phyloP scores from a whole-genome alignment of 2,329 filamentous ascomycete genomes.

The Talaromyces sp. region DNA sequence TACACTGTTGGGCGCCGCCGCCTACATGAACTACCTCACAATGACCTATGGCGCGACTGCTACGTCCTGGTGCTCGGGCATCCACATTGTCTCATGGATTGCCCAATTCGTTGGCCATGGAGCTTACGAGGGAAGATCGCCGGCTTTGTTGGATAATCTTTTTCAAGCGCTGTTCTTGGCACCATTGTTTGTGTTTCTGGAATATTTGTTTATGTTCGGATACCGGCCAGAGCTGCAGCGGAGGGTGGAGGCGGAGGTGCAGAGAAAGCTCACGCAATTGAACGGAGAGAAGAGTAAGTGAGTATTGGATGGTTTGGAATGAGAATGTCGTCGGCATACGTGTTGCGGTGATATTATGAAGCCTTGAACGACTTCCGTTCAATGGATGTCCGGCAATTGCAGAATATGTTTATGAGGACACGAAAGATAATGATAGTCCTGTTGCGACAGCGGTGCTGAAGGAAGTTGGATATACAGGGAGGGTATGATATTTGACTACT shows the following conservation, averaged over 20 bases:
- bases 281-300: conserved; percentile 49
- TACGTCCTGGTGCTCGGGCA: conserved; percentile 62
- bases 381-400: background rate
- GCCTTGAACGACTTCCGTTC: background rate
- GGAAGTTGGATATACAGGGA: background rate
- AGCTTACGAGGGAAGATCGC: conserved; percentile 79
- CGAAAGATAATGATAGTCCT: background rate
- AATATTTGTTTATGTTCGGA: conserved; percentile 82
- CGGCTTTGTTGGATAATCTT: conserved; percentile 85
- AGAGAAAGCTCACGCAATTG: conserved; percentile 73
- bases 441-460: background rate
- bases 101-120: conserved; percentile 90
- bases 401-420: background rate
- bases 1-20: conserved; percentile 71
- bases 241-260: conserved; percentile 71
- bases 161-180: conserved; percentile 89
- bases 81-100: conserved; percentile 76
- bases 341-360: conserved; percentile 19
- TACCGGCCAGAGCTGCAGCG: conserved; percentile 84
- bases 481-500: background rate
- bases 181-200: conserved; percentile 96
- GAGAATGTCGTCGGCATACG: background rate
- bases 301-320: conserved; percentile 19
- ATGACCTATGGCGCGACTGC: conserved; percentile 57
- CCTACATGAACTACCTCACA: conserved; percentile 70